These are phyloP conservation scores for Boletus reticuloceps DNA, from an alignment of 768 basidiomycete genomes.

Conservation along the genomic window DNA sequence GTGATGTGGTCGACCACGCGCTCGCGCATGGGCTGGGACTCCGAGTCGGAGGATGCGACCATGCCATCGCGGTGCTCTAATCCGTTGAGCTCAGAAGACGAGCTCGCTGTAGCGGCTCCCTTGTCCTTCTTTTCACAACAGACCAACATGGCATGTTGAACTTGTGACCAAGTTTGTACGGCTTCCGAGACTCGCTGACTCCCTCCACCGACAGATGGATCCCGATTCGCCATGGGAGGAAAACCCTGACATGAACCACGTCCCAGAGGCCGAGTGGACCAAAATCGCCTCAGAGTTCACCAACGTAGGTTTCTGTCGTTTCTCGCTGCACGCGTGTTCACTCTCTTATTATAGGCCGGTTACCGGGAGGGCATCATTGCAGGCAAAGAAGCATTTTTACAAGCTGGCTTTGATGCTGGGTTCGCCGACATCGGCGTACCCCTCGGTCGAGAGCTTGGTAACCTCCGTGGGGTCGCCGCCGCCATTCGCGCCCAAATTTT, in stretches of 20 bases:
- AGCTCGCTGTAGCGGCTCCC: background rate
- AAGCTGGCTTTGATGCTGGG: slow-evolving; percentile 87
- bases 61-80: background rate
- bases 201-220: slow-evolving; percentile 12
- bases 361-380: slow-evolving; percentile 96
- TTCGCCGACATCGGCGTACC: slow-evolving; percentile 73
- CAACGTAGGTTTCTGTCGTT: slow-evolving; percentile 45
- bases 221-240: slow-evolving; percentile 63
- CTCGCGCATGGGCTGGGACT: background rate
- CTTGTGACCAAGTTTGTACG: too few relatives aligned
- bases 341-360: slow-evolving; percentile 56
- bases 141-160: too few relatives aligned
- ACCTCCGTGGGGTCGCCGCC: slow-evolving; percentile 68
- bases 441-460: slow-evolving; percentile 73
- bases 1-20: slow-evolving; percentile 12
- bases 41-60: too few relatives aligned
- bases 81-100: background rate
- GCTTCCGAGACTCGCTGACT: too few relatives aligned
- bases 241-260: slow-evolving; percentile 30
- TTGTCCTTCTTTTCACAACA: too few relatives aligned
- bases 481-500: slow-evolving; percentile 58
- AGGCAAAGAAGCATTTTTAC: slow-evolving; percentile 85
- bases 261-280: slow-evolving; percentile 60
- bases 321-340: background rate
- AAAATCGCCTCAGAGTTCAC: slow-evolving; percentile 68